phyloP scores from a whole-genome alignment of 108 stramenopile genomes.

The Schizochytrium sp. region DNA sequence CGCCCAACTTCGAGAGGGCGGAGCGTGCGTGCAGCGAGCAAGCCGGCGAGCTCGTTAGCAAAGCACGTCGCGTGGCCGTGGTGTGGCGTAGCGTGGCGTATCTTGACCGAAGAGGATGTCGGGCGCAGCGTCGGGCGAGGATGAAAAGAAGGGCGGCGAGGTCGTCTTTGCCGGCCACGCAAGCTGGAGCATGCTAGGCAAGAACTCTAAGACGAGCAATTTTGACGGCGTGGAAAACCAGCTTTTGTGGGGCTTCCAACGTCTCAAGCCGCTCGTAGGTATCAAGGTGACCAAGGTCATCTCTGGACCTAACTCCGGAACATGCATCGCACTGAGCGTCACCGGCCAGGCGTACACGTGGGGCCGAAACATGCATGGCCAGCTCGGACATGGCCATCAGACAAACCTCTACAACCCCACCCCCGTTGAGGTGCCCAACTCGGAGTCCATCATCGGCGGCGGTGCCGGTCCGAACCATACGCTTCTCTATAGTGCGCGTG shows the following conservation, averaged over 20 bases:
- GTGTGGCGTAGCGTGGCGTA: no score
- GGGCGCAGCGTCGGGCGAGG: no score
- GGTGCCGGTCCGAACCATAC: background rate
- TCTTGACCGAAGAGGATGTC: no score
- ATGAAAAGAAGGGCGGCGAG: background rate
- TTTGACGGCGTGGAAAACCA: constrained; percentile 16
- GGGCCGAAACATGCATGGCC: constrained; percentile 42
- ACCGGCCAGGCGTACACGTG: constrained; percentile 43
- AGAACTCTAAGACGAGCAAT: background rate
- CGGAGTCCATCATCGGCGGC: background rate
- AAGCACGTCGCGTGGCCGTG: no score
- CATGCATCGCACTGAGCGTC: constrained; percentile 26
- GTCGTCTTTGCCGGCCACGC: background rate
- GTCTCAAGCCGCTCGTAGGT: background rate
- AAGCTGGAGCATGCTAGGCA: constrained; percentile 10
- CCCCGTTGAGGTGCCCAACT: background rate
- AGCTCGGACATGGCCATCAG: constrained; percentile 48
- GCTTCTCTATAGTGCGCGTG: background rate
- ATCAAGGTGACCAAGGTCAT: background rate
- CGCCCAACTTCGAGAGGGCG: no score
- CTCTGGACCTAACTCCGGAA: background rate
- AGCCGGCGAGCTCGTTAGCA: no score
- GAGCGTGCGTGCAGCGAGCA: no score
- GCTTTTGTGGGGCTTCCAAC: background rate
- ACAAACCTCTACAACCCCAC: constrained; percentile 24